These are phyloP conservation scores for Scorias spongiosa DNA, from an alignment of 2,329 filamentous ascomycete species.

Conservation along the genomic window DNA sequence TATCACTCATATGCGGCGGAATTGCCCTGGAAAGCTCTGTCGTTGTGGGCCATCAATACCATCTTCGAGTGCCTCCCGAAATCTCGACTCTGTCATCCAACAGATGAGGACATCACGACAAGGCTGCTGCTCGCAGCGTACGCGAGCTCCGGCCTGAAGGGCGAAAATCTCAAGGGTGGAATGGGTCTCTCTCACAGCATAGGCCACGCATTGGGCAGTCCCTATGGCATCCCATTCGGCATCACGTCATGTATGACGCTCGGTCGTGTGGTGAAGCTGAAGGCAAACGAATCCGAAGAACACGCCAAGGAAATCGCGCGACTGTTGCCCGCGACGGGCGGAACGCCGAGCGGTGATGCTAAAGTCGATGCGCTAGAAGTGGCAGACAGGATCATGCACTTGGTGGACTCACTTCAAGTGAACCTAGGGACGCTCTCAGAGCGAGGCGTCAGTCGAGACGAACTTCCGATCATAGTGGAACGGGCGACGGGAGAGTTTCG, in stretches of 20 bases:
- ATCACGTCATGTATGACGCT: slow-evolving; percentile 34
- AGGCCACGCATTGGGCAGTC: slow-evolving; percentile 31
- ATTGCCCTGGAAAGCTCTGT: slow-evolving; percentile 27
- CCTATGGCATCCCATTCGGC: slow-evolving; percentile 36
- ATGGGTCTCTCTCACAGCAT: slow-evolving; percentile 2
- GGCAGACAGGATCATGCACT: slow-evolving; percentile 19
- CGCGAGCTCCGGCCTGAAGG: slow-evolving; percentile 28
- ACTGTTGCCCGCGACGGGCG: slow-evolving; percentile 22
- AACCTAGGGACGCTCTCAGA: slow-evolving; percentile 22
- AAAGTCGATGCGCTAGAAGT: slow-evolving; percentile 23
- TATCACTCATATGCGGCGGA: slow-evolving; percentile 33
- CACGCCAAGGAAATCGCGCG: slow-evolving; percentile 26
- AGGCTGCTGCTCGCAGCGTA: slow-evolving; percentile 33
- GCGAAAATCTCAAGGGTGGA: slow-evolving; percentile 24
- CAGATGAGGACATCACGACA: slow-evolving; percentile 27
- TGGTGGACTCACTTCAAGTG: slow-evolving; percentile 24
- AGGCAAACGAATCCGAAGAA: slow-evolving; percentile 23
- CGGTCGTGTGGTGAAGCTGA: slow-evolving; percentile 32
- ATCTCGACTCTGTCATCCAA: slow-evolving; percentile 21
- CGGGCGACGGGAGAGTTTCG: slow-evolving; percentile 18
- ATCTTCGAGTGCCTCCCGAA: slow-evolving; percentile 28
- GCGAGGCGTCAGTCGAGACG: slow-evolving; percentile 20
- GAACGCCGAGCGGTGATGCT: slow-evolving; percentile 18
- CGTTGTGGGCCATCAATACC: slow-evolving; percentile 23
- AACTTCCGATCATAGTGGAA: slow-evolving; percentile 22